Conservation (phyloP, 768 basidiomycete species). For the Flagelloscypha sp. region DNA sequence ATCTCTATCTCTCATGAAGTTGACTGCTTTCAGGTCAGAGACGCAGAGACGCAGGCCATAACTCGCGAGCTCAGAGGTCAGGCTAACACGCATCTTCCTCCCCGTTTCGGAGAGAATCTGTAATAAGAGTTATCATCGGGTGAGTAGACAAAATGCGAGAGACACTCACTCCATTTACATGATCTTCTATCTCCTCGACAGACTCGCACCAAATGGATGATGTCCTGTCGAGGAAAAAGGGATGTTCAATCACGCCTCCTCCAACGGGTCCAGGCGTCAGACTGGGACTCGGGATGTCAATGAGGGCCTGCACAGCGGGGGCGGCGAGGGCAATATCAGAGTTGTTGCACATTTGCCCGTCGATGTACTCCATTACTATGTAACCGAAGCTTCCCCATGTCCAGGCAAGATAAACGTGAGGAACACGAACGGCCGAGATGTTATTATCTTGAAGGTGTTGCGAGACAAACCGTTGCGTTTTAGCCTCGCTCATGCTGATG, state of each 20-base stretch:
- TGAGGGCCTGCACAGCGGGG: slow-evolving; percentile 9
- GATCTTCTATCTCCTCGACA: slow-evolving; percentile 10
- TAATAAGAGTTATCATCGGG: too few relatives aligned
- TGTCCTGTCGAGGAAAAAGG: slow-evolving; percentile 7
- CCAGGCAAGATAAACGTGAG: slow-evolving; percentile 7
- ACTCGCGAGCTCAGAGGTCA: too few relatives aligned
- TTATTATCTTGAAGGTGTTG: background rate
- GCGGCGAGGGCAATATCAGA: slow-evolving; percentile 4
- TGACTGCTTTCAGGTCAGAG: too few relatives aligned
- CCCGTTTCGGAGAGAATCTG: too few relatives aligned
- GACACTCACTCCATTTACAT: slow-evolving; percentile 10
- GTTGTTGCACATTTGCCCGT: slow-evolving; percentile 6
- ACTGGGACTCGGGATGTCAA: slow-evolving; percentile 7
- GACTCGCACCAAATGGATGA: slow-evolving; percentile 5
- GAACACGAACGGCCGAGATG: slow-evolving; percentile 5
- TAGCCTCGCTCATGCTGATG: slow-evolving; percentile 6
- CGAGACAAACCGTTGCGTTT: slow-evolving; percentile 5
- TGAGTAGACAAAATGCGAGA: too few relatives aligned
- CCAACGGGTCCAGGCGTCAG: slow-evolving; percentile 10
- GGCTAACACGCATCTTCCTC: too few relatives aligned
- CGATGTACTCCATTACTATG: slow-evolving; percentile 13
- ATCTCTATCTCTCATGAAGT: too few relatives aligned
- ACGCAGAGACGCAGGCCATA: too few relatives aligned
- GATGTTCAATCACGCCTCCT: slow-evolving; percentile 9
- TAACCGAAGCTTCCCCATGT: slow-evolving; percentile 4